A percentile compares a stretch with the other conserved stretches of the same genome.
phyloP scores from a whole-genome alignment of 768 basidiomycete species.

The Rickenella mellea region DNA sequence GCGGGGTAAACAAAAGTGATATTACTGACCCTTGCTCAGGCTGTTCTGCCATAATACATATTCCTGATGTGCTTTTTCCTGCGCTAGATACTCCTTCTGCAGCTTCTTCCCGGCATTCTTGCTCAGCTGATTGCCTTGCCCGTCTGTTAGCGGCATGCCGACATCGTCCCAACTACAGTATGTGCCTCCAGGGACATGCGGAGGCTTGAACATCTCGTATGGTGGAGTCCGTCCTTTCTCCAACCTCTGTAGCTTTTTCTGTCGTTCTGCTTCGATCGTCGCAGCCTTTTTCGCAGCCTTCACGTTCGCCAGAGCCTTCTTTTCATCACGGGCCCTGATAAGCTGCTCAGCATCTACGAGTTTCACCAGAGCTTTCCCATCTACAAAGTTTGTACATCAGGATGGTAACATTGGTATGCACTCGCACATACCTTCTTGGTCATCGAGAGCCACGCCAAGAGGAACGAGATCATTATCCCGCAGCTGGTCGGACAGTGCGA shows the following conservation, averaged over 20 bases:
- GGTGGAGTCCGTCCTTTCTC: constrained; percentile 77
- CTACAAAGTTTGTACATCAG: constrained; percentile 26
- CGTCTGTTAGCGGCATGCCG: constrained; percentile 81
- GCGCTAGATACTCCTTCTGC: constrained; percentile 60
- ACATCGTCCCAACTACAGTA: constrained; percentile 79
- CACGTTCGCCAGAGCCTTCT: constrained; percentile 61
- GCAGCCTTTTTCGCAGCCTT: constrained; percentile 78
- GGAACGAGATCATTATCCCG: constrained; percentile 85
- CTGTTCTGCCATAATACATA: constrained; percentile 44
- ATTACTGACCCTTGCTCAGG: not conserved
- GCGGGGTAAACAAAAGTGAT: too few species aligned
- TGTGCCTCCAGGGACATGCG: constrained; percentile 59
- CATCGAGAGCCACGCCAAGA: constrained; percentile 93
- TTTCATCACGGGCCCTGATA: constrained; percentile 81
- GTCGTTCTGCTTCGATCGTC: constrained; percentile 49
- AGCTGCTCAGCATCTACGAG: constrained; percentile 77
- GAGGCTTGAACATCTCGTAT: constrained; percentile 74
- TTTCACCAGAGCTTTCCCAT: constrained; percentile 93
- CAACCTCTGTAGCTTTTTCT: constrained; percentile 67
- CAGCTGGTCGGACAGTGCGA: constrained; percentile 81
- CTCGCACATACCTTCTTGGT: constrained; percentile 69
- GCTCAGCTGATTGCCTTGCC: constrained; percentile 73
- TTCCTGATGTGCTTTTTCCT: constrained; percentile 75
- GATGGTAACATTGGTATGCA: constrained; percentile 1
- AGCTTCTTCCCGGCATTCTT: constrained; percentile 75